These are phyloP conservation scores for Penicillium concentricum DNA, from an alignment of 2,329 filamentous ascomycete species.

Conservation along the genomic window DNA sequence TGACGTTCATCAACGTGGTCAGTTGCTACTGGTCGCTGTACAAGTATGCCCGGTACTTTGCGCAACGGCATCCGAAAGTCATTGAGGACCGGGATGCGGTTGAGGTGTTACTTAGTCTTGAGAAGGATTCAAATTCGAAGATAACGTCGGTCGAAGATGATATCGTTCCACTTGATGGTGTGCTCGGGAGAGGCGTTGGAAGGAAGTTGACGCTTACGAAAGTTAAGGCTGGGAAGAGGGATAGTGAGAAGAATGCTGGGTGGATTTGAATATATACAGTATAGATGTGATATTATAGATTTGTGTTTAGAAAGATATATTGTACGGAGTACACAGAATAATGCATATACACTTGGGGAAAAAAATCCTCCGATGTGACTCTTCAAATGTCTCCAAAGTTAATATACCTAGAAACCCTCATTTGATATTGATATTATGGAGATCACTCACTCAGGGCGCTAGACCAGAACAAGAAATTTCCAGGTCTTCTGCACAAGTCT, in stretches of 20 bases:
- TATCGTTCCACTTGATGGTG: not conserved
- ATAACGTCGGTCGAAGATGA: not conserved
- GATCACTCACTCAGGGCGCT: no score
- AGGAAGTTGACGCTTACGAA: slow-evolving; percentile 18
- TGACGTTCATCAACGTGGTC: slow-evolving; percentile 48
- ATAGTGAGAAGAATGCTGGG: not conserved
- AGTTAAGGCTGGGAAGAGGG: slow-evolving; percentile 10
- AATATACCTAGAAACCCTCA: no score
- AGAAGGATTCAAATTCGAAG: slow-evolving; percentile 12
- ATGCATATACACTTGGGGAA: no score
- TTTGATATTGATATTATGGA: not conserved
- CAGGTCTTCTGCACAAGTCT: not conserved
- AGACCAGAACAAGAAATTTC: not conserved
- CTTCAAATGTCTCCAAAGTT: not conserved
- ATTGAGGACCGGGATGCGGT: slow-evolving; percentile 49
- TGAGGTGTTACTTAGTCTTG: slow-evolving; percentile 28
- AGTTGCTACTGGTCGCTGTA: slow-evolving; percentile 44
- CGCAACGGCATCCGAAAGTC: slow-evolving; percentile 49
- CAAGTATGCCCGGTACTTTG: slow-evolving; percentile 50
- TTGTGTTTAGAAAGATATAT: not conserved
- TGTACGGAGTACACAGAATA: not conserved
- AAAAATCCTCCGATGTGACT: not conserved
- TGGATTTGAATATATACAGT: not conserved
- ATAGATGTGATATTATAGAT: not conserved
- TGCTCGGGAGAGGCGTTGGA: slow-evolving; percentile 1